Conservation (phyloP, 192 early-diverging fungal genomes). For the Podila clonocystis region DNA sequence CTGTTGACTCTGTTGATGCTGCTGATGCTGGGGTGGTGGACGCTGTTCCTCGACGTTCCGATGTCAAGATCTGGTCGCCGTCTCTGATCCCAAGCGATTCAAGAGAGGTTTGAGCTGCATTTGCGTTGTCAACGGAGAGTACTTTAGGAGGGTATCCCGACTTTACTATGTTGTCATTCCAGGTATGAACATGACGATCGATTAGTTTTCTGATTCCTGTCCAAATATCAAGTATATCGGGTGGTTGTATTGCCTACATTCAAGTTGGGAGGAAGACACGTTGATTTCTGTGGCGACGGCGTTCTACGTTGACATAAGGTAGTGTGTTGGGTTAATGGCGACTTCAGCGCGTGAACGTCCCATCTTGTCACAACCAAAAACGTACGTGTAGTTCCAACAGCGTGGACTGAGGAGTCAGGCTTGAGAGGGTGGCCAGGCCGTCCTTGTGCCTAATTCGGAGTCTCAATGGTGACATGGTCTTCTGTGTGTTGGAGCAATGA, state of each 20-base stretch:
- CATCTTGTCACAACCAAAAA: neutral
- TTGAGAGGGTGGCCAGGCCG: constrained; percentile 47
- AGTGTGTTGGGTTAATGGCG: neutral
- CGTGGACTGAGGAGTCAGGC: constrained; percentile 24
- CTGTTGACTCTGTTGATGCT: neutral
- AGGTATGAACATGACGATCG: neutral
- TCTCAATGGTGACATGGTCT: constrained; percentile 37
- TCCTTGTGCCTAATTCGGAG: constrained; percentile 55
- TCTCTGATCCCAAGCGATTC: constrained; percentile 37
- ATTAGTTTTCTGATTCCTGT: neutral
- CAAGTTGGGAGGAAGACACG: constrained; percentile 7
- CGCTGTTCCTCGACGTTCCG: constrained; percentile 12
- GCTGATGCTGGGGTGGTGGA: neutral
- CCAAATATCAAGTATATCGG: neutral
- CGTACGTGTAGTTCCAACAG: constrained; percentile 36
- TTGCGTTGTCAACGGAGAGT: constrained; percentile 10
- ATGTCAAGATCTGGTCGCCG: constrained; percentile 46
- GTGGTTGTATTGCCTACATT: constrained; percentile 8
- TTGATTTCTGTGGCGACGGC: constrained; percentile 31
- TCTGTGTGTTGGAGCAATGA: neutral
- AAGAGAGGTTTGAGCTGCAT: constrained; percentile 6
- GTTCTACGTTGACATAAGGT: constrained; percentile 1
- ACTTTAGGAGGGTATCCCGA: constrained; percentile 48
- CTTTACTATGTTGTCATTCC: constrained; percentile 34
- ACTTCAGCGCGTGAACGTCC: neutral